phyloP scores from a whole-genome alignment of 257 asterid species.

The Eustoma russellianum region DNA sequence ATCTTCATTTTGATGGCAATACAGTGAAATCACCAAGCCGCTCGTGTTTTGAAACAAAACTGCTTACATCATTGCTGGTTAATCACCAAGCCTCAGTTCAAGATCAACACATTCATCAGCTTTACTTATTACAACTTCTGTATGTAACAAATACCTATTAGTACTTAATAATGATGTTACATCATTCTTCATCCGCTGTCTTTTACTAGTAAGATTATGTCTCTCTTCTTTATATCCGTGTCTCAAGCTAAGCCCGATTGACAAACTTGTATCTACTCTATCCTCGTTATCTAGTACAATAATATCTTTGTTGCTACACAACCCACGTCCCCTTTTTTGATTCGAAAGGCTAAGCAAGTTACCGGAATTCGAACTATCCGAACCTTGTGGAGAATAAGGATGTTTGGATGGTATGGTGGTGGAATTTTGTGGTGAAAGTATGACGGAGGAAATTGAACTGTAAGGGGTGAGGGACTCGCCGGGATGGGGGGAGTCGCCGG shows the following conservation, averaged over 20 bases:
- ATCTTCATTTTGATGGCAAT: no score
- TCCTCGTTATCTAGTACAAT: neutral
- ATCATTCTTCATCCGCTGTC: conserved; percentile 4
- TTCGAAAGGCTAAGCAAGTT: no score
- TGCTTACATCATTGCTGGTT: no score
- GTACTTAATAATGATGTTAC: conserved; percentile 6
- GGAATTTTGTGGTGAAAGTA: no score
- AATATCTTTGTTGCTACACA: neutral
- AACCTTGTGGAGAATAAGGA: no score
- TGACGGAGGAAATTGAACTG: conserved; percentile 4
- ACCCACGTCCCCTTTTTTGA: no score
- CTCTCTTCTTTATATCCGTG: neutral
- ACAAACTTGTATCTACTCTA: conserved; percentile 15
- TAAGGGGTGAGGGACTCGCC: neutral
- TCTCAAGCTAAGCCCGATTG: conserved; percentile 12
- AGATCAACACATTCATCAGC: conserved; percentile 51
- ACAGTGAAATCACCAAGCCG: no score
- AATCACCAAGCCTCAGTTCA: conserved; percentile 59
- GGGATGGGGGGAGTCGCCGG: no score
- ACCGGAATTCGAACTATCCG: no score
- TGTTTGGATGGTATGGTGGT: no score
- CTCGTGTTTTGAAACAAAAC: no score
- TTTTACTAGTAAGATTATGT: conserved; percentile 14
- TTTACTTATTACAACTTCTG: neutral
- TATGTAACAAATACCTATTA: conserved; percentile 5